phyloP scores from a whole-genome alignment of 2,329 filamentous ascomycete species.

The Aspergillus sp. region DNA sequence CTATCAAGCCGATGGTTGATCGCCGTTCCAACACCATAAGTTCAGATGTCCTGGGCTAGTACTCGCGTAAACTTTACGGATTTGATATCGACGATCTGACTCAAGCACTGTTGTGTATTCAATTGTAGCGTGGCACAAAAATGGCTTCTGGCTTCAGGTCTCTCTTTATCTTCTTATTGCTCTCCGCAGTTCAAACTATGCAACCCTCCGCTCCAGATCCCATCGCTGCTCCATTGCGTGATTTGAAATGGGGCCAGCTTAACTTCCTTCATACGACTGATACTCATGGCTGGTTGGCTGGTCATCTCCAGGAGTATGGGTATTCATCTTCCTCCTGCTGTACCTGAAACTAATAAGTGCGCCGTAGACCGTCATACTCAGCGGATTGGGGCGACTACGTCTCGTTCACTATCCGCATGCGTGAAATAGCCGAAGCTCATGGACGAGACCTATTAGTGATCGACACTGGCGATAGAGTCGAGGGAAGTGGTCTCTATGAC shows the following conservation, averaged over 20 bases:
- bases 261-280: conserved; percentile 98
- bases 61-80: not conserved
- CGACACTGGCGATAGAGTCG: conserved; percentile 90
- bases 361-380: conserved; percentile 74
- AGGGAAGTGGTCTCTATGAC: conserved; percentile 94
- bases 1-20: not conserved
- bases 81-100: not conserved
- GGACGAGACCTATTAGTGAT: conserved; percentile 87
- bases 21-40: not conserved
- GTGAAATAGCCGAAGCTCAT: conserved; percentile 70
- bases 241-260: conserved; percentile 86
- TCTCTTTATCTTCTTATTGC: conserved; percentile 15
- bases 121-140: not conserved
- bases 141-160: conserved; percentile 4
- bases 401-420: conserved; percentile 84
- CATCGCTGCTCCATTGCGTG: conserved; percentile 75
- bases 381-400: conserved; percentile 98
- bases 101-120: not conserved
- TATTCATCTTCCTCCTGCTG: not conserved
- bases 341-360: conserved; percentile 17
- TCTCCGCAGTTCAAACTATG: conserved; percentile 46
- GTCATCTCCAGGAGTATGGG: conserved; percentile 82
- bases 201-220: conserved; percentile 82
- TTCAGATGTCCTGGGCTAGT: not conserved
- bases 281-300: conserved; percentile 92